Evolutionary conservation across 1,284 basidiomycete genomes (phyloP), one percentile per base, ranked within the genome.

Genomic region (Rugiboletus extremiorientalis): DNA sequence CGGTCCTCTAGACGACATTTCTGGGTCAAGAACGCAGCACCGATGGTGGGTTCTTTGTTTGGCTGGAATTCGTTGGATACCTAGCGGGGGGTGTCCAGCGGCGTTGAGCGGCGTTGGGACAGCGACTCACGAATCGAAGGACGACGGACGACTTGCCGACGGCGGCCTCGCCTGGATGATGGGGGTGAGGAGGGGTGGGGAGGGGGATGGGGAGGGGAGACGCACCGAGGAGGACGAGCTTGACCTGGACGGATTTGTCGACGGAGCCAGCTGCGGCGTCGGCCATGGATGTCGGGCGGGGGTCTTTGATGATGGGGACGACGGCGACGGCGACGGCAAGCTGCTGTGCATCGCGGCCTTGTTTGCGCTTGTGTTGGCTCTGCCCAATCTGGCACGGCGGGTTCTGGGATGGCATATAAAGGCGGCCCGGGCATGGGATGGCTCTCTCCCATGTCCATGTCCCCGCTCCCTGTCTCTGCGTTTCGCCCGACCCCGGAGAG

Each of bases 81-180:
- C 91, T 92, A 60, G 20, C 54, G 45, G 55, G 62, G 56, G 66
- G 47, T 18, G 59, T 44, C 18, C 34, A 31, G 48, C 7, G 16
- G 30, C 8, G 45, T 20, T 14, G 36, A 30, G 55, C 6, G 9
- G 53, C 28, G 27, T 40, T 20, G 55, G 20, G 55, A 42, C 16
- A 25, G 44, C 22, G 30, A 83, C 88, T 71, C 73, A 98, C 96
- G 73, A 99, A 99, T 74, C 97, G 90, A 60, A 99, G 85, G 40
- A 99, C 97, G 57, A 99, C 89, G 28, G 96, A 98, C n/a, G 96
- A 98, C 81, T 99, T 99, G 63, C 97, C 97, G 54, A 99, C 97
- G 56, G 97, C 96, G 60, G 96, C 95, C 81, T 99, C 97, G 66
- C 96, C 94, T 96, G 37, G 49, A 38, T 45, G 52, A n/a, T n/a